Evolutionary conservation across 345 rosid species (phyloP).

Genomic region (Schrenkiella parvula): DNA sequence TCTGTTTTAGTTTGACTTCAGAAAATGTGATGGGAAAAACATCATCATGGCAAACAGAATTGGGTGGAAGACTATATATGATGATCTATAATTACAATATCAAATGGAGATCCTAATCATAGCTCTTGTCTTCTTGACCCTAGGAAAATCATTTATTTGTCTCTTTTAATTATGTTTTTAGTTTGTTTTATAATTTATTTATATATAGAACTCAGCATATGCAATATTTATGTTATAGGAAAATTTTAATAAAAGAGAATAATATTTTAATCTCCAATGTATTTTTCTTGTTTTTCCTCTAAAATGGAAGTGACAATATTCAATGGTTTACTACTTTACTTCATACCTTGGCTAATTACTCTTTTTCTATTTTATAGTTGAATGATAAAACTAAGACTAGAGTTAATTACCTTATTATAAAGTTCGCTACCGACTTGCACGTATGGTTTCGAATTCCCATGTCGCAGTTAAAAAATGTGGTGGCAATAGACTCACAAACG

Average conservation of each 20-base stretch:
- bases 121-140: constrained; percentile 23
- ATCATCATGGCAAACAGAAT: constrained; percentile 27
- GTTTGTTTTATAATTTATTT: no score
- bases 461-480: not conserved
- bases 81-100: constrained; percentile 15
- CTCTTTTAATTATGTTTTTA: constrained; percentile 19
- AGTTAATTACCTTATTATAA: not conserved
- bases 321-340: no score
- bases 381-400: not conserved
- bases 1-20: constrained; percentile 20
- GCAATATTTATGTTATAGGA: not conserved
- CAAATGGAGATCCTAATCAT: constrained; percentile 27
- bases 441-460: not conserved
- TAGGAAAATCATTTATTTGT: constrained; percentile 9
- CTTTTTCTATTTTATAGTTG: not conserved
- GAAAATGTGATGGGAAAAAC: constrained; percentile 16
- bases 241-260: not conserved
- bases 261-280: no score
- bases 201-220: not conserved
- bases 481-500: not conserved
- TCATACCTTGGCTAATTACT: not conserved
- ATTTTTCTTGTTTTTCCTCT: no score
- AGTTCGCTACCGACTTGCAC: not conserved
- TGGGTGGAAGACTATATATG: constrained; percentile 26
- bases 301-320: no score